Evolutionary conservation across 177 flowering plant genomes (phyloP), one percentile per base, ranked within the genome.

Genomic region (Vitis hybrid): DNA sequence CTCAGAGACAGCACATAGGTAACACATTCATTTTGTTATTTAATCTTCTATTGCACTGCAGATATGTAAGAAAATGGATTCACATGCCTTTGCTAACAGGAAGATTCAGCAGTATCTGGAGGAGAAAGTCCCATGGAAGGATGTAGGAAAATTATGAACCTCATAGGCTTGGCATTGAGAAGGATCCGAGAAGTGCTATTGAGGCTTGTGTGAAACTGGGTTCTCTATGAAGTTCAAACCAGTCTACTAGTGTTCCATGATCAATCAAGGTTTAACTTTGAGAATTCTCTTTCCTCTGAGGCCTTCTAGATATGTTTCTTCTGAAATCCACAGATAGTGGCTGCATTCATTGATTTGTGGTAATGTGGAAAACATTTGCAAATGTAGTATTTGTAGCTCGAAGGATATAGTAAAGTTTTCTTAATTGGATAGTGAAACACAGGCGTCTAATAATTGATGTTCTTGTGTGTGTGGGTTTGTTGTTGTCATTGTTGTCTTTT

Each of bases 1-100:
- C 59, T 9, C 55, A 56, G 21, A 56, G 21, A 4, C 59, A 56
- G 59, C 59, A 56, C 59, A 56, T 18, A 56, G 59, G 59, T 52
- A 52, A 52, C 55, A 52, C 3, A 3, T 52, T 52, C 11, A 12
- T 3, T 11, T 11, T 52, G 15, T 52, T 52, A 52, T 15, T 52
- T 52, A 2, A 12, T 52, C n/a, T 52, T 52, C 55, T 52, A 52
- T 52, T 52, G 55, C 55, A 52, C 55, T 11, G 11, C 55, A 52
- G 55, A 52, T 11, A 52, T 56, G 18, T 18, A 21, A 0, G 59
- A 21, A 56, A 8, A 11, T 56, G 15, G 17, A 56, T 15, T 56
- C 21, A 15, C 59, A 15, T 56, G 59, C 21, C 59, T 56, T 56
- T 15, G 20, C 9, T 56, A 56, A 56, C 59, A 56, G 59, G 59